Percentiles rank a stretch among this genome's conserved stretches.
Evolutionary conservation across 345 rosid species (phyloP).

Genomic region (Turnera subulata): DNA sequence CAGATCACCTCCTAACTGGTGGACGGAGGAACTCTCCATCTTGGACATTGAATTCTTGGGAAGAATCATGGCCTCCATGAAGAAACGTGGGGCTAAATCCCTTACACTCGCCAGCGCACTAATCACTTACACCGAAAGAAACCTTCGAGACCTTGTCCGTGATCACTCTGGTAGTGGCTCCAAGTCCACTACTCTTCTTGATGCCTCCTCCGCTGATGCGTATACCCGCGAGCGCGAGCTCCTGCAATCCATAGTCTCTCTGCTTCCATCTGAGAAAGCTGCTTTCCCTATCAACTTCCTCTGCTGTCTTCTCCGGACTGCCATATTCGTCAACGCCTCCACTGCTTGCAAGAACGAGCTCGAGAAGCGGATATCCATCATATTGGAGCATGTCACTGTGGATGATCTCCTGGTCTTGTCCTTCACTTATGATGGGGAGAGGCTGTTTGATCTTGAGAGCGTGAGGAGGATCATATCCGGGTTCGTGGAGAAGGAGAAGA

Average conservation of each 20-base stretch:
- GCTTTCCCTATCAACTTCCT: constrained; percentile 73
- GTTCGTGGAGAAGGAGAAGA: constrained; percentile 84
- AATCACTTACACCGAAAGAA: constrained; percentile 68
- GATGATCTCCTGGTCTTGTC: constrained; percentile 79
- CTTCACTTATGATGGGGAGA: constrained; percentile 80
- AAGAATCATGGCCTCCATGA: constrained; percentile 54
- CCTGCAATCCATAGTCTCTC: constrained; percentile 59
- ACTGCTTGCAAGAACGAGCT: constrained; percentile 60
- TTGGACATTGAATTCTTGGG: constrained; percentile 51
- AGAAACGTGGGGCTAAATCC: constrained; percentile 60
- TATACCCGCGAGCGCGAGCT: constrained; percentile 51
- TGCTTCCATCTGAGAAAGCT: constrained; percentile 69
- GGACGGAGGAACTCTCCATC: constrained; percentile 90
- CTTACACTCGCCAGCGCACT: constrained; percentile 56
- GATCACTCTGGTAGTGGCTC: constrained; percentile 64
- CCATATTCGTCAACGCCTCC: constrained; percentile 61
- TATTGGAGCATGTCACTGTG: constrained; percentile 71
- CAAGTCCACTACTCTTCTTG: constrained; percentile 30
- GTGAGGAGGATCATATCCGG: constrained; percentile 65
- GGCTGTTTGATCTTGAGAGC: constrained; percentile 71
- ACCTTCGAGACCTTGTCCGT: constrained; percentile 78
- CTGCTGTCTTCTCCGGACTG: constrained; percentile 84
- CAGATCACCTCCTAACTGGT: constrained; percentile 89
- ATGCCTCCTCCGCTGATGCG: constrained; percentile 35
- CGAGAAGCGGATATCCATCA: constrained; percentile 66